Evolutionary conservation across 352 stramenopile genomes (phyloP).

Genomic region (Achlya hypogyna): DNA sequence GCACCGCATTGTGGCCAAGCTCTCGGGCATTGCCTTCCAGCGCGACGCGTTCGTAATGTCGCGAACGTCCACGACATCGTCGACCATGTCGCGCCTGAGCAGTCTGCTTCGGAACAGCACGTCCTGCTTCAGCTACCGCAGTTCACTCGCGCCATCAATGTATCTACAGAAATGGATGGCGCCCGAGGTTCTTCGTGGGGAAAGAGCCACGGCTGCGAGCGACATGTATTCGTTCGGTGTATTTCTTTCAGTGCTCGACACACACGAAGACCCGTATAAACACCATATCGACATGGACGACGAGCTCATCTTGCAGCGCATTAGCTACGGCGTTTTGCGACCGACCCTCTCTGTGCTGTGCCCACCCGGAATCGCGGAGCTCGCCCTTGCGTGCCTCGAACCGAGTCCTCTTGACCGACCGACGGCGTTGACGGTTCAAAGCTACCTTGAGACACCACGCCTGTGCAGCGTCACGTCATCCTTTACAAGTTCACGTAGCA

Average conservation of each 20-base stretch:
- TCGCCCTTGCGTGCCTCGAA: constrained; percentile 2
- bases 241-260: constrained; percentile 12
- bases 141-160: not conserved
- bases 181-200: constrained; percentile 10
- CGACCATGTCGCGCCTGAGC: not conserved
- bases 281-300: constrained; percentile 9
- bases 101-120: not conserved
- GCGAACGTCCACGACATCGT: not conserved
- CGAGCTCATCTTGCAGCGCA: not conserved
- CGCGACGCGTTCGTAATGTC: not conserved
- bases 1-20: not conserved
- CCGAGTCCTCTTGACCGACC: not conserved
- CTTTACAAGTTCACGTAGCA: not conserved
- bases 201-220: not conserved
- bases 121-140: not conserved
- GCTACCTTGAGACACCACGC: not conserved
- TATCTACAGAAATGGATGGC: constrained; percentile 17
- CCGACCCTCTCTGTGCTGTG: constrained; percentile 16
- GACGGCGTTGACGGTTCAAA: not conserved
- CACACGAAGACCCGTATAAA: constrained; percentile 20
- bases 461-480: too few species aligned
- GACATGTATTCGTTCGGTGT: constrained; percentile 19
- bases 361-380: constrained; percentile 7
- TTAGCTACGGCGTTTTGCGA: constrained; percentile 10
- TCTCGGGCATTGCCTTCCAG: not conserved